These are phyloP conservation scores for Didymella sp. DNA, from an alignment of 2,329 filamentous ascomycete species.

Conservation along the genomic window DNA sequence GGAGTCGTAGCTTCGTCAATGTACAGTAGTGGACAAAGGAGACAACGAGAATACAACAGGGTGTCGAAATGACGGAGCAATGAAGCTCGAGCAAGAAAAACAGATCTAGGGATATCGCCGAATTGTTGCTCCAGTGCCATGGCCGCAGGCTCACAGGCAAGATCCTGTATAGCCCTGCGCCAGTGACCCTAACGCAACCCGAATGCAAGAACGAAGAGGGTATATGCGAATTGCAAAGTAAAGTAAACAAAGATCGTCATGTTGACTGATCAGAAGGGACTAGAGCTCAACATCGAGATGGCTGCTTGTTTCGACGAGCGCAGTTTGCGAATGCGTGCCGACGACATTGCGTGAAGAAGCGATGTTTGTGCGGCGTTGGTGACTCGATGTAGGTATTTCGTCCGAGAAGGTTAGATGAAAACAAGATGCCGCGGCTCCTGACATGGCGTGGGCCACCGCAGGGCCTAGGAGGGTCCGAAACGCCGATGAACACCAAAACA, in stretches of 20 bases:
- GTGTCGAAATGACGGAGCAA: slow-evolving; percentile 26
- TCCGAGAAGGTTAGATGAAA: slow-evolving; percentile 19
- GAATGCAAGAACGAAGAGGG: slow-evolving; percentile 31
- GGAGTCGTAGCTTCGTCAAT: slow-evolving; percentile 32
- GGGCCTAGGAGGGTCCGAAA: slow-evolving; percentile 17
- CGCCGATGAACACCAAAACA: slow-evolving; percentile 22
- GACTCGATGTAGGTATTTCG: slow-evolving; percentile 16
- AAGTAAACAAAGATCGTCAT: slow-evolving; percentile 13
- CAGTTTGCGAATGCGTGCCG: slow-evolving; percentile 3
- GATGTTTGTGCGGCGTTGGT: slow-evolving; percentile 16
- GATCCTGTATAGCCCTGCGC: slow-evolving; percentile 21
- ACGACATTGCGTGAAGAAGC: slow-evolving; percentile 4
- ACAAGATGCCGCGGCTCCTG: slow-evolving; percentile 21
- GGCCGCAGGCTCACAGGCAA: slow-evolving; percentile 23
- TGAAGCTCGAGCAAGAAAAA: slow-evolving; percentile 32
- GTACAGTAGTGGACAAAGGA: slow-evolving; percentile 21
- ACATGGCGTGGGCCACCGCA: slow-evolving; percentile 15
- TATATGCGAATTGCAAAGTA: slow-evolving; percentile 33
- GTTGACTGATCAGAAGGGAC: slow-evolving; percentile 22
- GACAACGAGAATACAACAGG: slow-evolving; percentile 22
- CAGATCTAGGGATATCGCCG: slow-evolving; percentile 45
- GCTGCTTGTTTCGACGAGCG: background rate
- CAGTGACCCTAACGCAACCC: slow-evolving; percentile 23
- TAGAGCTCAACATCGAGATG: slow-evolving; percentile 18
- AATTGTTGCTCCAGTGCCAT: slow-evolving; percentile 29